Base-by-base conservation (phyloP, 1,139 yeast species). In the Debaryomyces udenii region DNA sequence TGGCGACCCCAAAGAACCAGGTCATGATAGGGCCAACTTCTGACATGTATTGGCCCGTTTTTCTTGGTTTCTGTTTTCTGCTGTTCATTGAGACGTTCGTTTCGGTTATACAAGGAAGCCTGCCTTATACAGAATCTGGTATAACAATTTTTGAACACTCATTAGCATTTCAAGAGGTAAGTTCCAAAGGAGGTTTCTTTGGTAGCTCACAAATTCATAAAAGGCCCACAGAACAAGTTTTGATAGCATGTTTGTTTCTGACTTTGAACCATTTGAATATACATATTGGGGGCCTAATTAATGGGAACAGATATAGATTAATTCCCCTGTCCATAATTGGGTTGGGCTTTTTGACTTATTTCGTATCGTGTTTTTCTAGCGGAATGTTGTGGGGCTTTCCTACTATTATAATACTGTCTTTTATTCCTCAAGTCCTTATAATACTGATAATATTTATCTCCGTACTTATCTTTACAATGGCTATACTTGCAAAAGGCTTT, bases 141-240 rank as follows among this genome's bases (percentile, higher is more conserved):
- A 67, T 85, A 49, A 82, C 93, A 0, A 62, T 85, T 24, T 84
- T 86, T 58, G 94, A 86, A 54, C 84, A 81, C 53, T 83, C 90
- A 1, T 61, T 84, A 22, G 86, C 88, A 9, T 84, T 83, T 54
- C 90, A 85, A 55, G 91, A 84, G 52, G 80, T 76, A 23, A 81
- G 81, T 51, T 66, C 76, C n/a, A 61, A 71, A 16, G 62, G 61
- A 1, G 50, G 64, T 23, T 59, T 67, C 40, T 53, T 63, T 39
- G 61, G 63, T 10, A 53, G 57, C 39, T 48, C 55, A 9, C 50
- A 50, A 15, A 41, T 47, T 16, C 49, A 46, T 4, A 63, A 62
- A 28, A 55, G 71, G 15, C 83, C 88, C 6, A 69, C 81, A 0
- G 74, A 74, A 28, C 83, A 80, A 52, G 63, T 83, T 15, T 60